Conservation (phyloP, 345 rosid genomes). For the Boechera retrofracta region DNA sequence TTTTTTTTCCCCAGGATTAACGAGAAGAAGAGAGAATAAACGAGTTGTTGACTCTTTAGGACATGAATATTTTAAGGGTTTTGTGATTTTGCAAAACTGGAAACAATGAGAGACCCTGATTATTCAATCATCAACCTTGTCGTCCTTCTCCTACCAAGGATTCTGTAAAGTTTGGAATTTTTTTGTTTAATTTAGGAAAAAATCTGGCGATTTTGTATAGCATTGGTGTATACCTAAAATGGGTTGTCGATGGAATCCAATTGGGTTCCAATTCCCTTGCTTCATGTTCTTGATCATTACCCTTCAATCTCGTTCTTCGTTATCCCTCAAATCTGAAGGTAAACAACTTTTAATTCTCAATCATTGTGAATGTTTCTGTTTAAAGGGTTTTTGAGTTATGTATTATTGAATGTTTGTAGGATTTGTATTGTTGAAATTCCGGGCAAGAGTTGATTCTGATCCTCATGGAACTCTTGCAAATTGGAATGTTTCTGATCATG, state of each 20-base stretch:
- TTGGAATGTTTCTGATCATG: conserved; percentile 63
- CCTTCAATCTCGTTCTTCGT: conserved; percentile 54
- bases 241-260: conserved; percentile 81
- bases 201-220: conserved; percentile 76
- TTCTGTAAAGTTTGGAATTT: conserved; percentile 36
- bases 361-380: background rate
- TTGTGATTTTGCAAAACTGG: conserved; percentile 35
- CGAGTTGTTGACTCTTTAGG: conserved; percentile 40
- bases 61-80: conserved; percentile 44
- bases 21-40: conserved; percentile 44
- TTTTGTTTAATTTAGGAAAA: conserved; percentile 26
- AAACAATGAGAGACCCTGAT: conserved; percentile 70
- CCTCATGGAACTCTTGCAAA: conserved; percentile 66
- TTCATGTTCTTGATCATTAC: conserved; percentile 55
- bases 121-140: conserved; percentile 43
- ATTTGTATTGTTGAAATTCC: conserved; percentile 67
- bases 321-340: conserved; percentile 69
- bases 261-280: conserved; percentile 61
- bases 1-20: conserved; percentile 39
- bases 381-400: background rate
- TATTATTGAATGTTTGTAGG: conserved; percentile 48
- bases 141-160: conserved; percentile 45
- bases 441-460: conserved; percentile 64
- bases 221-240: conserved; percentile 53
- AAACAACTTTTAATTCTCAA: conserved; percentile 4